phyloP scores from a whole-genome alignment of 371 early-diverging fungal genomes.

The Actinomortierella wolfii region DNA sequence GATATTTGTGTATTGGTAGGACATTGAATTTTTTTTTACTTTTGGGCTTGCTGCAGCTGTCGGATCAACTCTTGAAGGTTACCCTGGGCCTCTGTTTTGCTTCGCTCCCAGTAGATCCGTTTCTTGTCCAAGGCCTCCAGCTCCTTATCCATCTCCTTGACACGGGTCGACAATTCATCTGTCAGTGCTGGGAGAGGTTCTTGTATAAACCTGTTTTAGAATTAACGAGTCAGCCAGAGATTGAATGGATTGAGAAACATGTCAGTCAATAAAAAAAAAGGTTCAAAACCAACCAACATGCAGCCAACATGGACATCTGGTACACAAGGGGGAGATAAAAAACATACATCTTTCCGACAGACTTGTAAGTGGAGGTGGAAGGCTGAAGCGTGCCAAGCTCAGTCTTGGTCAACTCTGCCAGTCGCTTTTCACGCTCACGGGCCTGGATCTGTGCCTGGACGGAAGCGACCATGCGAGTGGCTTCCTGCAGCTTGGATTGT shows the following conservation, averaged over 20 bases:
- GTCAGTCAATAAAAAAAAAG: too few relatives aligned
- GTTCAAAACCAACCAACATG: too few relatives aligned
- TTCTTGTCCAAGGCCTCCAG: conserved; percentile 72
- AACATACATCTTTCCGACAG: conserved; percentile 79
- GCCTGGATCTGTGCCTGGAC: conserved; percentile 72
- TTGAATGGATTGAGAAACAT: neutral
- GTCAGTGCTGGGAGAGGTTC: conserved; percentile 61
- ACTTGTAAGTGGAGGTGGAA: conserved; percentile 68
- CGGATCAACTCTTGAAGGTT: conserved; percentile 70
- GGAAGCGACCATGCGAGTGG: conserved; percentile 66
- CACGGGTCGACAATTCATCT: conserved; percentile 54
- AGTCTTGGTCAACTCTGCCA: conserved; percentile 73
- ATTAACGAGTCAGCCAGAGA: conserved; percentile 9
- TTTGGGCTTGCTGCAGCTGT: conserved; percentile 29
- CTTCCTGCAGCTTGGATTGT: conserved; percentile 63
- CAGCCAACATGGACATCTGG: too few relatives aligned
- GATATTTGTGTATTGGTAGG: neutral
- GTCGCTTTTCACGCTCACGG: conserved; percentile 72
- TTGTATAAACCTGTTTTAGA: conserved; percentile 72
- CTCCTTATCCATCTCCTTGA: conserved; percentile 54
- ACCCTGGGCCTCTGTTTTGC: conserved; percentile 67
- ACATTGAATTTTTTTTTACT: conserved; percentile 3
- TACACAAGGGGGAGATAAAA: conserved; percentile 1
- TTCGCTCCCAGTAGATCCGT: conserved; percentile 75
- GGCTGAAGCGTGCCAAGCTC: conserved; percentile 67